Percentiles rank a stretch among this genome's conserved stretches.
These are phyloP conservation scores for Scheffersomyces insectosa DNA, from an alignment of 1,139 yeast species.

Conservation along the genomic window DNA sequence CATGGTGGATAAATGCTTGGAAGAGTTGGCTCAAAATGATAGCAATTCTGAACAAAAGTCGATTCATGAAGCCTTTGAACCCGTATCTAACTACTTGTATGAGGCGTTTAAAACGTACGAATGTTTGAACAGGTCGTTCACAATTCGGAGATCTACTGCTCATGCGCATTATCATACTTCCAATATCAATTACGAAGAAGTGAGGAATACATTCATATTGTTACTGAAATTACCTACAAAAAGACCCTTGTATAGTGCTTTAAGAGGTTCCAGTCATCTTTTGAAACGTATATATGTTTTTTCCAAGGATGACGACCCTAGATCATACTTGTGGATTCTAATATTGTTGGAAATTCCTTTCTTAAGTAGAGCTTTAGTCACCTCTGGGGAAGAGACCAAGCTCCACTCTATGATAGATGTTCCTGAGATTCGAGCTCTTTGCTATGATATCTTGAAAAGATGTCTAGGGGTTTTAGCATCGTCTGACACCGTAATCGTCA, in stretches of 20 bases:
- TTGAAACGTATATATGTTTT: slow-evolving; percentile 46
- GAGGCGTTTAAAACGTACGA: slow-evolving; percentile 41
- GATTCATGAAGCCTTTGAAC: slow-evolving; percentile 47
- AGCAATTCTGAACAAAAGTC: slow-evolving; percentile 10
- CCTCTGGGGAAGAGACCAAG: slow-evolving; percentile 21
- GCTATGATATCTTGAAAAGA: slow-evolving; percentile 67
- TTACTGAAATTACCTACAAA: slow-evolving; percentile 56
- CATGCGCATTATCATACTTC: slow-evolving; percentile 38
- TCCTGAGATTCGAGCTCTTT: slow-evolving; percentile 53
- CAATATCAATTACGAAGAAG: slow-evolving; percentile 48
- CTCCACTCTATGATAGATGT: slow-evolving; percentile 36
- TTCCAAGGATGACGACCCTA: slow-evolving; percentile 29
- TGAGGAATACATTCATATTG: slow-evolving; percentile 41
- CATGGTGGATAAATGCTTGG: slow-evolving; percentile 31
- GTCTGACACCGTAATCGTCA: slow-evolving; percentile 36
- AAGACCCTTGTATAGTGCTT: slow-evolving; percentile 55
- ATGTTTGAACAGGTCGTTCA: slow-evolving; percentile 53
- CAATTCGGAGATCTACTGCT: slow-evolving; percentile 19
- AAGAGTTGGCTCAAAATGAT: slow-evolving; percentile 11
- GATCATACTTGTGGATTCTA: slow-evolving; percentile 53
- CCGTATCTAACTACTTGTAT: slow-evolving; percentile 47
- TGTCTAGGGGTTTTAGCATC: slow-evolving; percentile 66
- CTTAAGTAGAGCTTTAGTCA: slow-evolving; percentile 41
- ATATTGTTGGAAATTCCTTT: slow-evolving; percentile 66
- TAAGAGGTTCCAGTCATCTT: slow-evolving; percentile 49